Evolutionary conservation across 495 filamentous ascomycete genomes (phyloP).

Genomic region (Penicillium lagena): DNA sequence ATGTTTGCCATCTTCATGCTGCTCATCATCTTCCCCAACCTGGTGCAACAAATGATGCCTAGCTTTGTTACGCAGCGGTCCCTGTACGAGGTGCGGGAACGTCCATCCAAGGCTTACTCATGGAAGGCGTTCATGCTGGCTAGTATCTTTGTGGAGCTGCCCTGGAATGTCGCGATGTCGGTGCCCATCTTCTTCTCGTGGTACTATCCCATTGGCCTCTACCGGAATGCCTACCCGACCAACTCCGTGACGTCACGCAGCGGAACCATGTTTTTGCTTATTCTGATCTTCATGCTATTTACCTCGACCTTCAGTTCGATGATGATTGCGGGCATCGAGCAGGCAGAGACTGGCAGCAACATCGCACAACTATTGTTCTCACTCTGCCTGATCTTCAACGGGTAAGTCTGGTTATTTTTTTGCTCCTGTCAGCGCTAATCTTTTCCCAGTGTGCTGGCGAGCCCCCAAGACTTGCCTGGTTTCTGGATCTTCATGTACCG

Average conservation of each 20-base stretch:
- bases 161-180: conserved; percentile 67
- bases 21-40: conserved; percentile 65
- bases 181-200: conserved; percentile 65
- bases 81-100: conserved; percentile 80
- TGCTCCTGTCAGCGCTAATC: conserved; percentile 4
- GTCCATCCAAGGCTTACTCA: conserved; percentile 74
- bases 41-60: conserved; percentile 82
- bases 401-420: conserved; percentile 19
- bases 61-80: conserved; percentile 71
- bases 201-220: conserved; percentile 79
- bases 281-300: conserved; percentile 43
- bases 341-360: conserved; percentile 59
- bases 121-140: conserved; percentile 80
- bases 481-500: conserved; percentile 90
- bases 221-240: conserved; percentile 57
- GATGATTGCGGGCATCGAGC: conserved; percentile 62
- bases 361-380: conserved; percentile 62
- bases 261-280: conserved; percentile 57
- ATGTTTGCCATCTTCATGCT: conserved; percentile 86
- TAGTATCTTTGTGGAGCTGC: conserved; percentile 68
- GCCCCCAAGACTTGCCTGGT: conserved; percentile 51
- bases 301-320: conserved; percentile 49
- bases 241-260: conserved; percentile 52
- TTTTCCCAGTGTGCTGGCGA: conserved; percentile 57
- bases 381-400: conserved; percentile 63